Conservation (phyloP, 352 stramenopile species). For the Saprolegnia diclina region DNA sequence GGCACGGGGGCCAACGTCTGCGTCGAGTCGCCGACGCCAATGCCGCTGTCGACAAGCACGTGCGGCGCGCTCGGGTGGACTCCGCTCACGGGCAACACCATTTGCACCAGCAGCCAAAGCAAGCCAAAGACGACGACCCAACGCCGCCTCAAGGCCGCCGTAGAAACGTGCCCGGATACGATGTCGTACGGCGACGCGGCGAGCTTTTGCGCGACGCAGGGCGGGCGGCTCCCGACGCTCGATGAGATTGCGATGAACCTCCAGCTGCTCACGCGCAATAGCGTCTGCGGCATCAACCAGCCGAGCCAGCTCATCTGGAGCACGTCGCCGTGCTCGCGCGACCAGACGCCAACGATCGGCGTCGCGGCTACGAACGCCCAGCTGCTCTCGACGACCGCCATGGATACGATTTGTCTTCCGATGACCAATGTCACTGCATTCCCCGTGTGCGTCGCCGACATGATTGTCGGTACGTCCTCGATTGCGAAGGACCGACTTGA, state of each 20-base stretch:
- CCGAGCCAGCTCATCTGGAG: not conserved
- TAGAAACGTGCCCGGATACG: not conserved
- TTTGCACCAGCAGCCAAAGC: not conserved
- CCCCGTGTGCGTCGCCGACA: conserved; percentile 10
- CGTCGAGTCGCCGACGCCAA: not conserved
- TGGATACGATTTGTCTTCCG: not conserved
- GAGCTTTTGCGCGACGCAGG: not conserved
- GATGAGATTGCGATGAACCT: not conserved
- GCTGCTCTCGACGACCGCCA: conserved; percentile 1
- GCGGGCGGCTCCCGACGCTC: not conserved
- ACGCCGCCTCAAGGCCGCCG: not conserved
- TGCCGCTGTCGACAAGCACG: not conserved
- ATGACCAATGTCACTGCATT: not conserved
- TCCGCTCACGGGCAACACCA: not conserved
- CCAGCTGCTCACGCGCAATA: not conserved
- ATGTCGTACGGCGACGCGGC: not conserved
- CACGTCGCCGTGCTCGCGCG: not conserved
- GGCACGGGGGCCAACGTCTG: not conserved
- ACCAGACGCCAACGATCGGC: conserved; percentile 10
- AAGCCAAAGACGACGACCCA: not conserved
- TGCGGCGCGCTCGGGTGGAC: not conserved
- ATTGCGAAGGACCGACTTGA: not conserved
- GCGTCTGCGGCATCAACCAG: not conserved
- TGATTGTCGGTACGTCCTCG: not conserved
- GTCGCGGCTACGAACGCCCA: not conserved